Base-by-base conservation (phyloP, 2,329 filamentous ascomycete species). In the Colletotrichum sp. region DNA sequence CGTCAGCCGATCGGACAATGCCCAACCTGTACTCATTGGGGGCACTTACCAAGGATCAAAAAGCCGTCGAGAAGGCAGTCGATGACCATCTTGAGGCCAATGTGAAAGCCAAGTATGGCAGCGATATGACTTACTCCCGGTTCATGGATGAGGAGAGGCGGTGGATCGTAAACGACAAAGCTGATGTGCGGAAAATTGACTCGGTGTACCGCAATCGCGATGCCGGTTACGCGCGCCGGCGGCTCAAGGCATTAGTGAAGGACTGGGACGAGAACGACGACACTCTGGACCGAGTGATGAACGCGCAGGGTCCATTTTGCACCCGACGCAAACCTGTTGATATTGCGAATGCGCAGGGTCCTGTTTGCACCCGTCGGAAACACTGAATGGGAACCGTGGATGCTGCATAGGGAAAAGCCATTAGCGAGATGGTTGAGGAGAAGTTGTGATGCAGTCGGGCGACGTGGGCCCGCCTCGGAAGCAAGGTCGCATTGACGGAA, bases 171-270 rank as follows among this genome's bases (percentile, higher is more conserved):
- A 86, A 81, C 72, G 84, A 88, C 77, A 82, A 78, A 24, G 77
- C 80, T 8, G 85, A 86, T 71, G 84, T 87, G 21, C 81, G 85
- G 55, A 84, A 86, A 74, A 86, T 87, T 64, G 85, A 87, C 76
- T 86, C 84, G 18, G 85, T 86, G 43, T 87, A 87, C 72, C 84
- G 86, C 15, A 87, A 86, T 68, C 81, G 84, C 12, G 85, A 87
- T 71, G 83, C 83, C 13, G 83, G 83, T 6, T 77, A 82, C 65
- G 83, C 83, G 8, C 80, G 84, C n/a, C 80, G 83, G 2, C 81
- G 82, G 18, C 74, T 84, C 43, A 76, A 84, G 79, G 82, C 79
- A 34, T 78, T 86, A 72, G 79, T 84, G 24, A 86, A 86, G 70
- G 79, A 83, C 52, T 87, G 85, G 86, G 81, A 86, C 57, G 84